Evolutionary conservation across 805 yeast species (phyloP).

Genomic region (Jamesozyma rosinii): DNA sequence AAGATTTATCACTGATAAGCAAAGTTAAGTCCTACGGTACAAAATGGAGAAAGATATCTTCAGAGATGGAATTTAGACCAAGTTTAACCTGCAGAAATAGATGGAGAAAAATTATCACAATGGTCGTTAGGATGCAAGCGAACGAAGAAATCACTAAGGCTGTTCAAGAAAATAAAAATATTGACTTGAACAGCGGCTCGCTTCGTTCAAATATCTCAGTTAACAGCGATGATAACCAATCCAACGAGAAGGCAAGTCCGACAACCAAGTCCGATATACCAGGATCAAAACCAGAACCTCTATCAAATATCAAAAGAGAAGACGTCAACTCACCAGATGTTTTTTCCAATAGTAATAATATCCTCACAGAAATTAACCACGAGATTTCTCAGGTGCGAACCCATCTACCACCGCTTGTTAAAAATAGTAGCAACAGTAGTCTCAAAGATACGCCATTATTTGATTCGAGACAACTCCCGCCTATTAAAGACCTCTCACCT

Average conservation of each 20-base stretch:
- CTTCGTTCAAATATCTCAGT: neutral
- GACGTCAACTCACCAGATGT: neutral
- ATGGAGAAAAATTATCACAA: constrained; percentile 80
- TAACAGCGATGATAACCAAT: neutral
- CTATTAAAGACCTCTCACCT: constrained; percentile 6
- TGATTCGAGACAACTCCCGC: constrained; percentile 3
- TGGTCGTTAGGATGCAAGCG: constrained; percentile 62
- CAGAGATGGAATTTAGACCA: constrained; percentile 68
- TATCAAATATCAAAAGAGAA: neutral
- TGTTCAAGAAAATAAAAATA: constrained; percentile 43
- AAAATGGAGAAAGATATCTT: constrained; percentile 76
- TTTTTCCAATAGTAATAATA: neutral
- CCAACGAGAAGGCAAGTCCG: neutral
- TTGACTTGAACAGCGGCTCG: constrained; percentile 16
- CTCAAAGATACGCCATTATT: neutral
- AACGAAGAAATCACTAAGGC: constrained; percentile 45
- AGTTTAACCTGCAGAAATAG: constrained; percentile 84
- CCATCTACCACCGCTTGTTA: neutral
- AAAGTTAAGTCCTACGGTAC: constrained; percentile 70
- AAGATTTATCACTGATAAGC: constrained; percentile 61
- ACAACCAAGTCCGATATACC: neutral
- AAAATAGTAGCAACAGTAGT: neutral
- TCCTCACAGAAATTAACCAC: neutral
- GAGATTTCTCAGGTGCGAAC: neutral
- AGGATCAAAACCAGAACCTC: neutral